These are phyloP conservation scores for Cetraspora pellucida DNA, from an alignment of 192 early-diverging fungal species.

Conservation along the genomic window DNA sequence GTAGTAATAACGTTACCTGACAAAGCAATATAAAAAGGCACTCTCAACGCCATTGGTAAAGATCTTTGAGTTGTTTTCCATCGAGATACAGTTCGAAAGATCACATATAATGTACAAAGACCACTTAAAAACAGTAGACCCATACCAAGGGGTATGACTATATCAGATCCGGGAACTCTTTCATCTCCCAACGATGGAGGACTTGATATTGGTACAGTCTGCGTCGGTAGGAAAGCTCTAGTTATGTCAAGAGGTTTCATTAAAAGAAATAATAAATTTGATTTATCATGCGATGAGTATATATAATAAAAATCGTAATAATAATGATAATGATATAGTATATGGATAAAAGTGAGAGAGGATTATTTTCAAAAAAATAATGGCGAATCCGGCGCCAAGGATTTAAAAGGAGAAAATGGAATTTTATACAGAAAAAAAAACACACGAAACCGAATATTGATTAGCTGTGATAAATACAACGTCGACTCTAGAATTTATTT, in stretches of 20 bases:
- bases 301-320: too few relatives aligned
- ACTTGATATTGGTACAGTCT: not conserved
- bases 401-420: too few relatives aligned
- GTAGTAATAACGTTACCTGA: conserved; percentile 3
- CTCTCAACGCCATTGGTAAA: conserved; percentile 14
- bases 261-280: not conserved
- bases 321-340: too few relatives aligned
- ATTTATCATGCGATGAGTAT: not conserved
- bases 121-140: not conserved
- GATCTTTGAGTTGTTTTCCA: not conserved
- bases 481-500: too few relatives aligned
- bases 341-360: too few relatives aligned
- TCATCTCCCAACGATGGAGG: not conserved
- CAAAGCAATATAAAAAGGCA: conserved; percentile 26
- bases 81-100: not conserved
- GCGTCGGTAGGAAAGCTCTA: not conserved
- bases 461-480: too few relatives aligned
- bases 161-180: not conserved
- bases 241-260: not conserved
- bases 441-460: too few relatives aligned
- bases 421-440: too few relatives aligned
- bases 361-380: too few relatives aligned
- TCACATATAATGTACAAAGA: conserved; percentile 6
- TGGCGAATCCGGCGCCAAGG: too few relatives aligned
- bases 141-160: conserved; percentile 5